A percentile compares a stretch with the other conserved stretches of the same genome.
These are phyloP conservation scores for Helotiales sp. DNA, from an alignment of 2,329 filamentous ascomycete species.

Conservation along the genomic window DNA sequence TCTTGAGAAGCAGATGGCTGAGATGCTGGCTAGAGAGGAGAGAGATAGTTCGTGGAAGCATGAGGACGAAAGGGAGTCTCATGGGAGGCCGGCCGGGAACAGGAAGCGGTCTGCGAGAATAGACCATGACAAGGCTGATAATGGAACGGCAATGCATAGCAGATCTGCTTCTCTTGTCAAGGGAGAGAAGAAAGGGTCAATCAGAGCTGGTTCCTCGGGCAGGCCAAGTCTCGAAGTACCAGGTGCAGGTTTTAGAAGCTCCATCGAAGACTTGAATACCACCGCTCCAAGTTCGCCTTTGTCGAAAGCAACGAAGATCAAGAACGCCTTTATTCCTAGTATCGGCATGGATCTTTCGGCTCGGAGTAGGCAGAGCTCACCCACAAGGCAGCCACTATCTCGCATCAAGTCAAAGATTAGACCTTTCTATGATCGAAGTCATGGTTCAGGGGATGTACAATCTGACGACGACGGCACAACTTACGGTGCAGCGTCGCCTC, in stretches of 20 bases:
- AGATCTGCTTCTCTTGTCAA: constrained; percentile 24
- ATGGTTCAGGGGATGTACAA: constrained; percentile 48
- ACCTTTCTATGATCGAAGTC: constrained; percentile 36
- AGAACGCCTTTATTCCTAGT: constrained; percentile 51
- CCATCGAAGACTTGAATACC: constrained; percentile 44
- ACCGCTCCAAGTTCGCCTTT: constrained; percentile 39
- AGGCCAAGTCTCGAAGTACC: constrained; percentile 51
- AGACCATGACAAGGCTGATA: constrained; percentile 2
- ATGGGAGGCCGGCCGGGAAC: constrained; percentile 18
- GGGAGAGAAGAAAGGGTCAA: constrained; percentile 23
- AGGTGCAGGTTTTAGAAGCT: constrained; percentile 37
- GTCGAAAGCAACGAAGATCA: constrained; percentile 19
- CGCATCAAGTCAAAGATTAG: constrained; percentile 41
- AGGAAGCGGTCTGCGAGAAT: constrained; percentile 15
- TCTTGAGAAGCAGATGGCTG: constrained; percentile 61
- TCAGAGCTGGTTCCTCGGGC: constrained; percentile 24
- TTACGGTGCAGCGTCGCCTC: constrained; percentile 25
- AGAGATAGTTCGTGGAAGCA: constrained; percentile 27
- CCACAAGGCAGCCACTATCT: constrained; percentile 57
- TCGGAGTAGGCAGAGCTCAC: constrained; percentile 63
- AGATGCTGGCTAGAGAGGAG: constrained; percentile 57
- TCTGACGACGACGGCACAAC: constrained; percentile 38
- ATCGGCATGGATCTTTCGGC: constrained; percentile 65
- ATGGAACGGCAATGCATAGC: constrained; percentile 19
- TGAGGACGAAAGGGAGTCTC: constrained; percentile 16